These are phyloP conservation scores for Glebionis coronaria DNA, from an alignment of 129 eudicot species.

Conservation along the genomic window DNA sequence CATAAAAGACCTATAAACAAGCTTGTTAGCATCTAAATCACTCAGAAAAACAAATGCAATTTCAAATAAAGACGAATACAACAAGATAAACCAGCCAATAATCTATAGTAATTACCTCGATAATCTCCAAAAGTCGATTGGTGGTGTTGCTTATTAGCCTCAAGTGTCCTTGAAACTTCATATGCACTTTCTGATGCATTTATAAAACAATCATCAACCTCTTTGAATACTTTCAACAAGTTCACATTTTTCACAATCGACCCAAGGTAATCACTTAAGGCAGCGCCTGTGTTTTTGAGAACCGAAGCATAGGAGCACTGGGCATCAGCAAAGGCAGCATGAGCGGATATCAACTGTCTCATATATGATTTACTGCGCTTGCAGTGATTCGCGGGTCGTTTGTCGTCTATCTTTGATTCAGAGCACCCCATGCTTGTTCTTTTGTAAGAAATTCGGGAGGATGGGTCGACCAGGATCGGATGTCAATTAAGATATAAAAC, in stretches of 20 bases:
- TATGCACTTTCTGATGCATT: constrained; percentile 70
- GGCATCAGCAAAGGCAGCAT: constrained; percentile 66
- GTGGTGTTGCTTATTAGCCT: constrained; percentile 62
- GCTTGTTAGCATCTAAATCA: no score
- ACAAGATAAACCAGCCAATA: background rate
- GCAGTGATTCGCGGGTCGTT: constrained; percentile 50
- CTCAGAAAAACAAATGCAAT: background rate
- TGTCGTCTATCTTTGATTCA: constrained; percentile 74
- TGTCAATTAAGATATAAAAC: no score
- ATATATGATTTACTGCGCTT: constrained; percentile 56
- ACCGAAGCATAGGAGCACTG: constrained; percentile 51
- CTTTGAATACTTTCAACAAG: constrained; percentile 45
- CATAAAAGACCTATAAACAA: constrained; percentile 63
- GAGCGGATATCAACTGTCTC: constrained; percentile 58
- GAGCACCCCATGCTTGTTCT: constrained; percentile 63
- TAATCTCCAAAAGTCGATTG: constrained; percentile 68
- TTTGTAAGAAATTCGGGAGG: no score
- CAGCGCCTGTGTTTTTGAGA: constrained; percentile 72
- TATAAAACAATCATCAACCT: no score
- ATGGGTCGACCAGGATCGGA: no score
- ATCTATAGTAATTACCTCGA: constrained; percentile 38
- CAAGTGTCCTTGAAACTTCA: constrained; percentile 65
- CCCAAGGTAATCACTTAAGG: constrained; percentile 58
- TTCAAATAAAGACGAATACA: background rate
- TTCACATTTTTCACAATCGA: constrained; percentile 30